Evolutionary conservation across 345 rosid genomes (phyloP).

Genomic region (Melastoma malabathricum): DNA sequence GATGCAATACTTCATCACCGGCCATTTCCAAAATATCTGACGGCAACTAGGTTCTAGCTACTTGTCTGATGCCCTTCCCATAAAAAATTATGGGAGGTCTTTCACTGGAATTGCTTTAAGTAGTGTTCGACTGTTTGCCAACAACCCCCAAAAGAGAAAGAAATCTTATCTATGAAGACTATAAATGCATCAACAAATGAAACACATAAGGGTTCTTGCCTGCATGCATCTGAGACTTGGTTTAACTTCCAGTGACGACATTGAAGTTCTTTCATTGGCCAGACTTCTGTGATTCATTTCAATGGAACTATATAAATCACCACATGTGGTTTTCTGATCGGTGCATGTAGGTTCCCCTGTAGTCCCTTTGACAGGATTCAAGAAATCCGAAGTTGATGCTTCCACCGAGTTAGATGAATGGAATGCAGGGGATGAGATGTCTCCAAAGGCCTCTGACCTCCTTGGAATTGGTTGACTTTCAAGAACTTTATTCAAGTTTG

Average conservation of each 20-base stretch:
- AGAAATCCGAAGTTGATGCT: conserved; percentile 3
- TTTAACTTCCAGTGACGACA: conserved; percentile 8
- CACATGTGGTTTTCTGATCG: conserved; percentile 3
- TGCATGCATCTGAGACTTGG: conserved; percentile 20
- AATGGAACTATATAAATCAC: conserved; percentile 5
- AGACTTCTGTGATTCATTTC: conserved; percentile 6
- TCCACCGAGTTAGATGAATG: conserved; percentile 12
- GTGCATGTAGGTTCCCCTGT: conserved; percentile 6
- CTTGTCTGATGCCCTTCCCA: too few species aligned
- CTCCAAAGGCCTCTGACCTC: conserved; percentile 7
- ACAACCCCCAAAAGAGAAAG: too few species aligned
- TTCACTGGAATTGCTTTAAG: too few species aligned
- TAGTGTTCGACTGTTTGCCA: too few species aligned
- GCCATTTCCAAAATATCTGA: too few species aligned
- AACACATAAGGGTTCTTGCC: conserved; percentile 10
- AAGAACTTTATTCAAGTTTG: conserved; percentile 8
- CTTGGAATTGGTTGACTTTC: conserved; percentile 9
- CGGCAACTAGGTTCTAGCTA: too few species aligned
- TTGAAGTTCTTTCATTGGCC: conserved; percentile 5
- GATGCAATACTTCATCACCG: too few species aligned
- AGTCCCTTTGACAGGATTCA: conserved; percentile 4
- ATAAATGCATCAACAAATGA: background rate
- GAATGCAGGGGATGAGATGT: conserved; percentile 15
- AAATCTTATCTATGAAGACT: too few species aligned
- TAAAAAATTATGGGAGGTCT: too few species aligned